Evolutionary conservation across 176 grass and related monocot genomes (phyloP), one percentile per base, ranked within the genome.

Genomic region (Puccinellia tenuiflora): DNA sequence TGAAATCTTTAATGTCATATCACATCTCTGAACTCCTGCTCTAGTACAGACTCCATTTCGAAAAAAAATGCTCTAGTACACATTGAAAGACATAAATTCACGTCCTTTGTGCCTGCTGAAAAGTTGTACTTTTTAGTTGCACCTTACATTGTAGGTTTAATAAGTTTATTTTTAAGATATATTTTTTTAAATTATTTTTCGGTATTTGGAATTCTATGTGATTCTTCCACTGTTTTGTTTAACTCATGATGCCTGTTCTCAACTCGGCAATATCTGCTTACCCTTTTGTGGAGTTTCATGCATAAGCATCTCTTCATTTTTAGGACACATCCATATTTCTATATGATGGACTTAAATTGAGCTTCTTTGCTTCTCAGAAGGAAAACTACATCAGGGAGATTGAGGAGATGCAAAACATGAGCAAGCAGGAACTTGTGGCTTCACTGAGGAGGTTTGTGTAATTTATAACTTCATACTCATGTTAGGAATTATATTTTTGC

Each of bases 331-430:
- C 61, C 30, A 22, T 11, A 75, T 57, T 6, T 40, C n/a, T n/a
- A n/a, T 42, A 81, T 70, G 21, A 42, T 65, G 16, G 16, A 50
- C 61, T 75, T 67, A 72, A 81, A n/a, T 26, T 76, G 73, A 75
- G 13, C 57, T 24, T 71, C 9, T 66, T 83, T 31, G 67, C 40
- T 73, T 85, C 46, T 52, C 38, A 97, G 95, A 88, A 80, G 87
- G 82, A 90, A 65, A 91, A 73, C 46, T 97, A 97, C 35, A 29
- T 78, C 34, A 92, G 21, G 60, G 95, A 97, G 81, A 88, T 93
- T 57, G 82, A 93, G 84, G 90, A 92, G 78, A 97, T 97, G 95
- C 90, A 91, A 80, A 68, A 60, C 80, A 94, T 94, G 92, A 84
- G 75, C 34, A 97, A 78, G 76, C 92, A 90, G 73, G 90, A 94